A percentile compares a stretch with the other conserved stretches of the same genome.
phyloP scores from a whole-genome alignment of 2,329 filamentous ascomycete species.

The Curvularia eragrostidis region DNA sequence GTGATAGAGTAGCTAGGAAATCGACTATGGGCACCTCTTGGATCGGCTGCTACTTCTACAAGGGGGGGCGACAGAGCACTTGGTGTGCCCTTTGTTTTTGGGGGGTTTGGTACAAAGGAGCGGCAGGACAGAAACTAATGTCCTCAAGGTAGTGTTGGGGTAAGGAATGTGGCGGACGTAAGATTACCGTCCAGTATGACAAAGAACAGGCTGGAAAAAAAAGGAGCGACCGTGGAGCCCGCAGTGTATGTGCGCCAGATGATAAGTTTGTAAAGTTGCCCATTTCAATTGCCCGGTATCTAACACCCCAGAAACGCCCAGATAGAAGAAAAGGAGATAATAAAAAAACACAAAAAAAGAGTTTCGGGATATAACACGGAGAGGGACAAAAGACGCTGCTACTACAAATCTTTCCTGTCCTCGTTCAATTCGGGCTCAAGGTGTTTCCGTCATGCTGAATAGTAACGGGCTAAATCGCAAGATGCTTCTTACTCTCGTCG shows the following conservation, averaged over 20 bases:
- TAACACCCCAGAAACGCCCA: constrained; percentile 24
- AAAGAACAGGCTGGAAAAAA: constrained; percentile 15
- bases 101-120: constrained; percentile 7
- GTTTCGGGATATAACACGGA: constrained; percentile 17
- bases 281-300: constrained; percentile 28
- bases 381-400: constrained; percentile 6
- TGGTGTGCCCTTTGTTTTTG: neutral
- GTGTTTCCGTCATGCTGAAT: constrained; percentile 21
- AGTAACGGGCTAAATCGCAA: constrained; percentile 35
- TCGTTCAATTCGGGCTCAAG: constrained; percentile 16
- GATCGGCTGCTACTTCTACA: neutral
- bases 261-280: constrained; percentile 17
- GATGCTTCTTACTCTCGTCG: constrained; percentile 40
- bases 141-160: constrained; percentile 3
- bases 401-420: constrained; percentile 14
- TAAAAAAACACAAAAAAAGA: constrained; percentile 6
- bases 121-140: constrained; percentile 21
- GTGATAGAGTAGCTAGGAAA: constrained; percentile 8
- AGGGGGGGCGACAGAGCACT: neutral
- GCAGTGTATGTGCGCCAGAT: constrained; percentile 17
- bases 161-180: constrained; percentile 25
- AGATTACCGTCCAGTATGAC: constrained; percentile 26
- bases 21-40: constrained; percentile 1
- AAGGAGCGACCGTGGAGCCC: constrained; percentile 23
- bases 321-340: constrained; percentile 5